phyloP scores from a whole-genome alignment of 495 filamentous ascomycete genomes.

The Penicillium simplicissimum region DNA sequence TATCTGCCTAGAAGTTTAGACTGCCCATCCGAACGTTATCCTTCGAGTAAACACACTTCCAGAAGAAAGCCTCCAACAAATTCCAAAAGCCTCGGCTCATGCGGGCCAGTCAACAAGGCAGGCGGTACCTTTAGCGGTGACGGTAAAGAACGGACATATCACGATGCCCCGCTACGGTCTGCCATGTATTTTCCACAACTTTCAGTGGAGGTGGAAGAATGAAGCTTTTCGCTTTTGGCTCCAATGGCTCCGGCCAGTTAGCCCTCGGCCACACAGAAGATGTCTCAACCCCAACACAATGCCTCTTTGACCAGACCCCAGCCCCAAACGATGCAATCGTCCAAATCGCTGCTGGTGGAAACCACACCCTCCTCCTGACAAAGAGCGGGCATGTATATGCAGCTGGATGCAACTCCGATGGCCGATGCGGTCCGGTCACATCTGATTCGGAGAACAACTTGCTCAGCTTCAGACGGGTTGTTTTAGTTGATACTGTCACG shows the following conservation, averaged over 20 bases:
- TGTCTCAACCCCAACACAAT: slow-evolving; percentile 64
- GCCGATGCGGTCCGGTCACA: slow-evolving; percentile 36
- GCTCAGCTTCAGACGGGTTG: slow-evolving; percentile 31
- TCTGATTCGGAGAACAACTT: slow-evolving; percentile 7
- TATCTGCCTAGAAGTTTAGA: background rate
- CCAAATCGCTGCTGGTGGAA: slow-evolving; percentile 72
- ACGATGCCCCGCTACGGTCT: background rate
- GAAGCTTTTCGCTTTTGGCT: slow-evolving; percentile 80
- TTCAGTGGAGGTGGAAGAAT: slow-evolving; percentile 20
- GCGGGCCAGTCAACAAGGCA: background rate
- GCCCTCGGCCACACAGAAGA: slow-evolving; percentile 76
- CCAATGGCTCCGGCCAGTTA: slow-evolving; percentile 87
- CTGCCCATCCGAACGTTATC: background rate
- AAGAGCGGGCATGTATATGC: slow-evolving; percentile 58
- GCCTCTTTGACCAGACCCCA: slow-evolving; percentile 44
- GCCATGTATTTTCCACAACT: background rate
- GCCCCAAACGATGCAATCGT: slow-evolving; percentile 25
- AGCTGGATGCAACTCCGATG: slow-evolving; percentile 60
- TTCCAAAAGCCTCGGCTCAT: too few species aligned
- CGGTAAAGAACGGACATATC: too few species aligned
- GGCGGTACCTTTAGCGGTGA: too few species aligned
- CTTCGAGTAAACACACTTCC: background rate
- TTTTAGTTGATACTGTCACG: slow-evolving; percentile 16
- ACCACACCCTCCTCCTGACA: slow-evolving; percentile 77
- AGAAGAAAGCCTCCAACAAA: too few species aligned